Conservation (phyloP, 805 yeast genomes). For the Metschnikowia arizonensis region DNA sequence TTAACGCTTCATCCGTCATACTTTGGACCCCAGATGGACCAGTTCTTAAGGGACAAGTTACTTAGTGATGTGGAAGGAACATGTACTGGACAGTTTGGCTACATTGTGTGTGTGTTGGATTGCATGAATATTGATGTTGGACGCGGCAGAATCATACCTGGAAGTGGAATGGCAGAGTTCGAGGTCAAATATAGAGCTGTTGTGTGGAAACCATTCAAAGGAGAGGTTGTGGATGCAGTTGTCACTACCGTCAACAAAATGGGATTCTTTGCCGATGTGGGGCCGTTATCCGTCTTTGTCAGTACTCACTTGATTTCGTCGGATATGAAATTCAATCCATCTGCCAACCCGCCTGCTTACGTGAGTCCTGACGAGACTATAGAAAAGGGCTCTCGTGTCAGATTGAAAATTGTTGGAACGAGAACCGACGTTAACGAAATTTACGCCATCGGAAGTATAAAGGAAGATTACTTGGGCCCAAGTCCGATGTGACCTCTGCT, state of each 20-base stretch:
- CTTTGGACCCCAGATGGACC: constrained; percentile 97
- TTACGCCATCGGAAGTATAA: constrained; percentile 95
- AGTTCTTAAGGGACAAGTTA: constrained; percentile 81
- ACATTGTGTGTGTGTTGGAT: constrained; percentile 92
- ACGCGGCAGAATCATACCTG: constrained; percentile 85
- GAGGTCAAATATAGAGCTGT: constrained; percentile 95
- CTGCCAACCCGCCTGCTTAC: constrained; percentile 97
- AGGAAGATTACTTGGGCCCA: constrained; percentile 96
- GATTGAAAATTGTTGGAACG: constrained; percentile 95
- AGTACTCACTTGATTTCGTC: constrained; percentile 92
- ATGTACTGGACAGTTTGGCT: constrained; percentile 98
- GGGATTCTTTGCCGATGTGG: constrained; percentile 98
- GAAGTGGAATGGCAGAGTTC: constrained; percentile 92
- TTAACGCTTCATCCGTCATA: constrained; percentile 95
- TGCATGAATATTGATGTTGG: constrained; percentile 94
- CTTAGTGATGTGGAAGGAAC: constrained; percentile 97
- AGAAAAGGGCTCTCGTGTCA: constrained; percentile 87
- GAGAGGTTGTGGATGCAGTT: constrained; percentile 96
- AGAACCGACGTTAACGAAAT: constrained; percentile 96
- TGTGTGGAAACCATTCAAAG: constrained; percentile 98
- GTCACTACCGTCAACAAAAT: constrained; percentile 90
- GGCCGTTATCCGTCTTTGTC: constrained; percentile 91
- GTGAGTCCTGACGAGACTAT: constrained; percentile 92
- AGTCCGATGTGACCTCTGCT: constrained; percentile 33
- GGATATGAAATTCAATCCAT: constrained; percentile 89